A percentile compares a stretch with the other conserved stretches of the same genome.
These are phyloP conservation scores for Ilyonectria destructans DNA, from an alignment of 2,329 filamentous ascomycete species.

Conservation along the genomic window DNA sequence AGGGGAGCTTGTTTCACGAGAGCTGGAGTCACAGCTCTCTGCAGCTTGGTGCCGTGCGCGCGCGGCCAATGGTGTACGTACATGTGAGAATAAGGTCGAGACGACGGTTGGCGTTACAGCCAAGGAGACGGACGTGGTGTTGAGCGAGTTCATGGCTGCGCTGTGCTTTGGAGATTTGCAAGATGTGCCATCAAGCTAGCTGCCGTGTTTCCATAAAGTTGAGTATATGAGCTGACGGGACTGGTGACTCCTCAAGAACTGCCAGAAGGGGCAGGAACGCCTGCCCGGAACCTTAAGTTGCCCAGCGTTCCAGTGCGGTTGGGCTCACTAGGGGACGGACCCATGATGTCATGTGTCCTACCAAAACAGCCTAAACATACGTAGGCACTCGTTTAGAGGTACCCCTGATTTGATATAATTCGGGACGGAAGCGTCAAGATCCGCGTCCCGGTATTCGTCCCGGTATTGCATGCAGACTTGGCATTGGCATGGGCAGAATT, in stretches of 20 bases:
- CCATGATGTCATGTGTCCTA: slow-evolving; percentile 48
- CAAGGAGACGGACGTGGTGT: slow-evolving; percentile 85
- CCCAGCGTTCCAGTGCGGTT: slow-evolving; percentile 10
- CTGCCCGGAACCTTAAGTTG: slow-evolving; percentile 19
- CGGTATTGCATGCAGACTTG: slow-evolving; percentile 1
- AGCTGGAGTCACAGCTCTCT: slow-evolving; percentile 13
- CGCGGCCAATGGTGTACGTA: slow-evolving; percentile 60
- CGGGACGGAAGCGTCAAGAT: slow-evolving; percentile 5
- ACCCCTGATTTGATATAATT: neutral
- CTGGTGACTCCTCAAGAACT: neutral
- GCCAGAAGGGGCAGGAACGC: slow-evolving; percentile 11
- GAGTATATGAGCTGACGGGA: neutral
- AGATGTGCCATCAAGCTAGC: slow-evolving; percentile 33
- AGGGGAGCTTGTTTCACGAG: neutral
- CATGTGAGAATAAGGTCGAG: slow-evolving; percentile 89
- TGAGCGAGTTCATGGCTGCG: slow-evolving; percentile 70
- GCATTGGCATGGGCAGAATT: slow-evolving; percentile 5
- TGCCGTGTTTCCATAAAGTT: slow-evolving; percentile 19
- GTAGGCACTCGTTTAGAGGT: neutral
- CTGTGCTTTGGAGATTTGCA: slow-evolving; percentile 17
- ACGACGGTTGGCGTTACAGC: slow-evolving; percentile 92
- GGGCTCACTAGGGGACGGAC: slow-evolving; percentile 28
- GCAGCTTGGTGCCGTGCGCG: slow-evolving; percentile 20
- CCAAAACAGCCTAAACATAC: neutral
- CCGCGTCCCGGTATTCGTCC: neutral